Evolutionary conservation across 768 basidiomycete species (phyloP).

Genomic region (Tephrocybe sp.): DNA sequence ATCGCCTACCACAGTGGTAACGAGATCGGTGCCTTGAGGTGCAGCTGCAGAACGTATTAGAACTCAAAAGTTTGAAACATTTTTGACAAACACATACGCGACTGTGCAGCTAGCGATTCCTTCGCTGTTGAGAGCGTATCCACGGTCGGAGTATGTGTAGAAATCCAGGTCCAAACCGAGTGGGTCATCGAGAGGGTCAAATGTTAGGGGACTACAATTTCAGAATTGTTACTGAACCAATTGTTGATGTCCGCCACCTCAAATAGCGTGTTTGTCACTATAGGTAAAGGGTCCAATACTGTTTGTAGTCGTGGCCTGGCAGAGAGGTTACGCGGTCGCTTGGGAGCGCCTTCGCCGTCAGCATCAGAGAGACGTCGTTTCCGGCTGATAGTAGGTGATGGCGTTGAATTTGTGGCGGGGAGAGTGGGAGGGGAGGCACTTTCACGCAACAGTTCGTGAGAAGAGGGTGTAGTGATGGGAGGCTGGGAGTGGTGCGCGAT

Average conservation of each 20-base stretch:
- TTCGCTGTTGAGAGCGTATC: no score
- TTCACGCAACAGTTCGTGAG: neutral
- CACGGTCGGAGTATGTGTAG: no score
- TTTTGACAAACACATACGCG: no score
- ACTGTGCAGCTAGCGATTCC: no score
- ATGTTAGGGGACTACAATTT: slow-evolving; percentile 23
- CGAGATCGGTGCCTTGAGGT: no score
- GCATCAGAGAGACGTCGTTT: slow-evolving; percentile 39
- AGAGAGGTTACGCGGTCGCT: slow-evolving; percentile 22
- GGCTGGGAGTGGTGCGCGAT: neutral
- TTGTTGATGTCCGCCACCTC: slow-evolving; percentile 25
- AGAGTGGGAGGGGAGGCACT: slow-evolving; percentile 1
- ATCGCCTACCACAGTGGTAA: no score
- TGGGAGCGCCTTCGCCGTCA: slow-evolving; percentile 17
- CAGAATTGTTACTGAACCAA: slow-evolving; percentile 35
- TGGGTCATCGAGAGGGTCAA: slow-evolving; percentile 10
- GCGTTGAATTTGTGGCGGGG: slow-evolving; percentile 2
- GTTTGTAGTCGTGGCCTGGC: slow-evolving; percentile 21
- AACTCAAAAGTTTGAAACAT: no score
- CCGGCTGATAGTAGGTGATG: slow-evolving; percentile 18
- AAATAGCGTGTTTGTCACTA: slow-evolving; percentile 2
- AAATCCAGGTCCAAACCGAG: no score
- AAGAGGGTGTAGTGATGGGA: slow-evolving; percentile 14
- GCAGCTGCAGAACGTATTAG: no score
- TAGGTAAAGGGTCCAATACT: slow-evolving; percentile 31